phyloP scores from a whole-genome alignment of 169 alveolate genomes.

The Plasmodium coatneyi region DNA sequence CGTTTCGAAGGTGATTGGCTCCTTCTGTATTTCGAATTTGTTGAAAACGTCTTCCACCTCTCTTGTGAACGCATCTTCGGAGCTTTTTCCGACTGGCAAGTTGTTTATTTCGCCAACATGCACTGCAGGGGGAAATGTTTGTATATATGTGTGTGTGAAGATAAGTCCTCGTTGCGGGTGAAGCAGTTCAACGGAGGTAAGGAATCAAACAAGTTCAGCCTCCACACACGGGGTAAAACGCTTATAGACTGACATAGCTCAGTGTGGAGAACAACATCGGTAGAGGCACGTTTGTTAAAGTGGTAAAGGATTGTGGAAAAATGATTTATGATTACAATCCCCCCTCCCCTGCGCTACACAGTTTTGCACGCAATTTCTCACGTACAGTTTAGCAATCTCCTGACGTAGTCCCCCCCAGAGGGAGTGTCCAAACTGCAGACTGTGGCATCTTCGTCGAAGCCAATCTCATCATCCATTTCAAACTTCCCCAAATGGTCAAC shows the following conservation, averaged over 20 bases:
- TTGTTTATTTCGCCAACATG: slow-evolving; percentile 3
- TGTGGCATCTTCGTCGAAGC: not conserved
- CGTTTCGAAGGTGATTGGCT: not conserved
- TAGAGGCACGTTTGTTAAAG: not conserved
- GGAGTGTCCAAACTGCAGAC: not conserved
- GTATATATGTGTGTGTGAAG: not conserved
- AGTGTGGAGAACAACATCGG: not conserved
- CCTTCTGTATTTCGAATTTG: slow-evolving; percentile 7
- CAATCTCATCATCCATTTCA: not conserved
- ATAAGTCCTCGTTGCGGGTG: not conserved
- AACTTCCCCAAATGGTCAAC: not conserved
- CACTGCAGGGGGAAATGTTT: not conserved
- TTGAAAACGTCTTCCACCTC: not conserved
- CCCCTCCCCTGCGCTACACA: not conserved
- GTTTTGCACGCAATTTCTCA: not conserved
- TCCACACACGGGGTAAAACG: not conserved
- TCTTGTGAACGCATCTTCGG: slow-evolving; percentile 3
- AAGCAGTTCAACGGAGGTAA: not conserved
- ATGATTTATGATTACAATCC: not conserved
- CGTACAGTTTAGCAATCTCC: not conserved
- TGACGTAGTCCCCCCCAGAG: not conserved
- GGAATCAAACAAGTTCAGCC: not conserved
- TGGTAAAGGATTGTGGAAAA: not conserved
- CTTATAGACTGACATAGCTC: not conserved
- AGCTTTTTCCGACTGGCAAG: not conserved